phyloP scores from a whole-genome alignment of 371 early-diverging fungal genomes.

The Mortierella sp. region DNA sequence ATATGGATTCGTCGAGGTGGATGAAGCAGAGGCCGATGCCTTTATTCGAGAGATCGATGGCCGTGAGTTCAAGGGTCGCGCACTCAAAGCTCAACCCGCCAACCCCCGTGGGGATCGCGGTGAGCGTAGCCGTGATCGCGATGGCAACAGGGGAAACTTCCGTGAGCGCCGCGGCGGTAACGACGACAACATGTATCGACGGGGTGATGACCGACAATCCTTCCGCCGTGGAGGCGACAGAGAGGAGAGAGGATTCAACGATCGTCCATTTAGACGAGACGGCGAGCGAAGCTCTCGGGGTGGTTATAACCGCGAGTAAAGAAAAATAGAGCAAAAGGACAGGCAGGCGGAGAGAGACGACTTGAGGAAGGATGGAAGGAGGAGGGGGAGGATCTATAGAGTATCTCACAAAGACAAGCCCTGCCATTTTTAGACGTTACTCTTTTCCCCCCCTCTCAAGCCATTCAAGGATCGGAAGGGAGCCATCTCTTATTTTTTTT shows the following conservation, averaged over 20 bases:
- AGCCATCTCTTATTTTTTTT: no score
- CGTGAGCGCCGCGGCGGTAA: conserved; percentile 27
- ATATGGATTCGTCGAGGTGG: conserved; percentile 79
- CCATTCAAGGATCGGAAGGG: no score
- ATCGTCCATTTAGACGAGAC: conserved; percentile 19
- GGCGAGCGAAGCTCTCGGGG: conserved; percentile 6
- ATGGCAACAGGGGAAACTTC: conserved; percentile 7
- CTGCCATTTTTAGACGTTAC: no score
- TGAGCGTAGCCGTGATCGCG: conserved; percentile 17
- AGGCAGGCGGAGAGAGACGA: no score
- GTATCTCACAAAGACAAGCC: no score
- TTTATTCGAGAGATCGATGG: conserved; percentile 68
- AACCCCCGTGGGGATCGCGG: conserved; percentile 19
- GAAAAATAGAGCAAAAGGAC: not conserved
- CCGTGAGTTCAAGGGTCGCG: conserved; percentile 70
- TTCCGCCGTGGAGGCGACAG: conserved; percentile 14
- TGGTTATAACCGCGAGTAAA: conserved; percentile 27
- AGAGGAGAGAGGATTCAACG: conserved; percentile 1
- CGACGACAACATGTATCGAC: conserved; percentile 23
- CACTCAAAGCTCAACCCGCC: conserved; percentile 60
- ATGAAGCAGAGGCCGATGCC: conserved; percentile 61
- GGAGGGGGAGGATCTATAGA: no score
- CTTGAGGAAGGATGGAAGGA: not conserved
- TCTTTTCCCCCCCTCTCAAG: no score
- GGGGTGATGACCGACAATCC: conserved; percentile 8